Conservation (phyloP, 116 monocot species). For the Phalaenopsis hybrid region DNA sequence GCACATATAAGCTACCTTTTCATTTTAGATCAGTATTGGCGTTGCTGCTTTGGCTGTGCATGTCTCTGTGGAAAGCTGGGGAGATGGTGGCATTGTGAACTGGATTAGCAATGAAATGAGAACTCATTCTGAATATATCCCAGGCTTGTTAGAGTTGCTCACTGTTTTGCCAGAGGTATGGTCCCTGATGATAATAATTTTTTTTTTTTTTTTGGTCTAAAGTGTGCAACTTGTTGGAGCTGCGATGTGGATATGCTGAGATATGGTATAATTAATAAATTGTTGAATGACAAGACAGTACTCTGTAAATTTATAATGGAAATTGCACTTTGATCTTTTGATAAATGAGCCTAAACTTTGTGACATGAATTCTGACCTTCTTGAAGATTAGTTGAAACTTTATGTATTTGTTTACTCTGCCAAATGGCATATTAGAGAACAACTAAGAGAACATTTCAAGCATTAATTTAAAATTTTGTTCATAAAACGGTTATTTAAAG, state of each 20-base stretch:
- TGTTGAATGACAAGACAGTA: background rate
- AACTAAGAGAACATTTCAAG: background rate
- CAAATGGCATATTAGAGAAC: background rate
- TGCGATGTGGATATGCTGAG: background rate
- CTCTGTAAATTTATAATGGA: background rate
- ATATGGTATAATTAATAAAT: background rate
- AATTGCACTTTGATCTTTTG: background rate
- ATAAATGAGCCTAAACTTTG: background rate
- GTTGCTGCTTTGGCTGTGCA: constrained; percentile 94
- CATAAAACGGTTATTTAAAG: background rate
- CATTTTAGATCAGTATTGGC: constrained; percentile 80
- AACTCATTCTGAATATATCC: constrained; percentile 69
- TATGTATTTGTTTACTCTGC: background rate
- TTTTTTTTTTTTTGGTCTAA: background rate
- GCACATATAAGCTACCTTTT: constrained; percentile 7
- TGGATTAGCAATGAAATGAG: constrained; percentile 90
- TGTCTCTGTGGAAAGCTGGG: constrained; percentile 86
- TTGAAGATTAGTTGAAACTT: background rate
- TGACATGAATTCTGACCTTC: background rate
- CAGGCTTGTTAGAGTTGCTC: constrained; percentile 85
- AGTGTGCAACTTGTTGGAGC: background rate
- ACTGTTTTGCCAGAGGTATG: constrained; percentile 83
- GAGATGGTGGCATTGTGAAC: constrained; percentile 80
- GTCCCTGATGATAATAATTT: background rate
- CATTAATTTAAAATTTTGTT: background rate